These are phyloP conservation scores for Phytophthora crassamura DNA, from an alignment of 352 stramenopile genomes.

Conservation along the genomic window DNA sequence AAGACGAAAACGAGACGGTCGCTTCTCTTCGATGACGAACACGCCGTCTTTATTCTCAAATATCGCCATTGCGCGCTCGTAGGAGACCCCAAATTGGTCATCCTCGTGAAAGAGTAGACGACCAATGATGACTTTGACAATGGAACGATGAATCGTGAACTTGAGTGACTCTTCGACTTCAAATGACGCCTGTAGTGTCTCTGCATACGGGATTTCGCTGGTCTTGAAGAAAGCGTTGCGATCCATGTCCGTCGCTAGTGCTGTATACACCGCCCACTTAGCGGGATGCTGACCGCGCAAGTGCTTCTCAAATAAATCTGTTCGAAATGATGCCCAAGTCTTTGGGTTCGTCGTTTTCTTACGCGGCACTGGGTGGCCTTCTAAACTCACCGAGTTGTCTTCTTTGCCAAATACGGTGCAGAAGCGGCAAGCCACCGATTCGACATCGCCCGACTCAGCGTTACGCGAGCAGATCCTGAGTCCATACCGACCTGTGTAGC, in stretches of 20 bases:
- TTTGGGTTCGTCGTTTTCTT: background rate
- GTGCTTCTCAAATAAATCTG: constrained; percentile 3
- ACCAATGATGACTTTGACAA: background rate
- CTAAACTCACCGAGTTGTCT: too few species aligned
- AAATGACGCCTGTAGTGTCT: background rate
- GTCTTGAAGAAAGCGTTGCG: background rate
- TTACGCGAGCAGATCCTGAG: constrained; percentile 1
- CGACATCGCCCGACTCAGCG: background rate
- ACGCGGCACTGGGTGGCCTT: too few species aligned
- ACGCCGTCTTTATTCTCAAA: background rate
- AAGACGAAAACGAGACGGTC: constrained; percentile 20
- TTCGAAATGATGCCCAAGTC: background rate
- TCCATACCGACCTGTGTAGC: background rate
- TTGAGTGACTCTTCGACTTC: background rate
- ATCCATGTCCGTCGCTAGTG: background rate
- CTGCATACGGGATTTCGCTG: background rate
- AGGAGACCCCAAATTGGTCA: background rate
- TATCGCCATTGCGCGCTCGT: background rate
- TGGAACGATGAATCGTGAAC: background rate
- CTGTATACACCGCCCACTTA: background rate
- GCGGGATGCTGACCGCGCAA: background rate
- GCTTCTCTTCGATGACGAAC: constrained; percentile 12
- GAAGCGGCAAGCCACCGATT: constrained; percentile 5
- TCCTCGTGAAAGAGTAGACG: constrained; percentile 4
- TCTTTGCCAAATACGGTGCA: constrained; percentile 2